phyloP scores from a whole-genome alignment of 371 early-diverging fungal genomes.

The Mortierella polycephala region DNA sequence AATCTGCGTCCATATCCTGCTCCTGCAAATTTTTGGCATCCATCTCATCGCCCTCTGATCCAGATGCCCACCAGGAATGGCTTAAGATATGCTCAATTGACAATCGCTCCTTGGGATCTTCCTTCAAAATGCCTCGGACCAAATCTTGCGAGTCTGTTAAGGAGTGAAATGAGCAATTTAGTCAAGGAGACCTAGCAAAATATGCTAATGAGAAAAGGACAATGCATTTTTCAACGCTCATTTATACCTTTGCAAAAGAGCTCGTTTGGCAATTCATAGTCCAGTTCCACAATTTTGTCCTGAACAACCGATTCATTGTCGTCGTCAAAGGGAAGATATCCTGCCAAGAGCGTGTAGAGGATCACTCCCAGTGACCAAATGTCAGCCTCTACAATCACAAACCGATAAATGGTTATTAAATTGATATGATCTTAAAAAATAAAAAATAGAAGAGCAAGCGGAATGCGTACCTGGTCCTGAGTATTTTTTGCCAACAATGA shows the following conservation, averaged over 20 bases:
- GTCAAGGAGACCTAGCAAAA: neutral
- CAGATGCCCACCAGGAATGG: conserved; percentile 76
- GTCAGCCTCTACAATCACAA: conserved; percentile 72
- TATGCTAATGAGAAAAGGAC: neutral
- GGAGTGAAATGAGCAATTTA: neutral
- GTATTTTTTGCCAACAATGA: conserved; percentile 79
- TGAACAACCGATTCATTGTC: conserved; percentile 78
- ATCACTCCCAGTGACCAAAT: conserved; percentile 91
- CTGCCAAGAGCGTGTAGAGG: conserved; percentile 83
- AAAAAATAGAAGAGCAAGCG: neutral
- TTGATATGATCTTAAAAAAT: conserved; percentile 7
- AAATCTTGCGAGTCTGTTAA: conserved; percentile 60
- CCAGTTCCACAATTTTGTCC: conserved; percentile 76
- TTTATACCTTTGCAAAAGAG: conserved; percentile 63
- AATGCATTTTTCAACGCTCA: neutral
- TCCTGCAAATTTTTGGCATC: conserved; percentile 25
- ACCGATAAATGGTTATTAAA: neutral
- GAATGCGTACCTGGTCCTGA: conserved; percentile 71
- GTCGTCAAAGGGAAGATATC: conserved; percentile 88
- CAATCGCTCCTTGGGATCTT: conserved; percentile 73
- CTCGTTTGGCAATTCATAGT: conserved; percentile 78
- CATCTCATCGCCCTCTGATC: conserved; percentile 52
- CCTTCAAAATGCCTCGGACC: conserved; percentile 68
- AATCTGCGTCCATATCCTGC: conserved; percentile 13
- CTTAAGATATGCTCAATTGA: conserved; percentile 71